Conservation (phyloP, 805 yeast species). For the Kuraishia molischiana region DNA sequence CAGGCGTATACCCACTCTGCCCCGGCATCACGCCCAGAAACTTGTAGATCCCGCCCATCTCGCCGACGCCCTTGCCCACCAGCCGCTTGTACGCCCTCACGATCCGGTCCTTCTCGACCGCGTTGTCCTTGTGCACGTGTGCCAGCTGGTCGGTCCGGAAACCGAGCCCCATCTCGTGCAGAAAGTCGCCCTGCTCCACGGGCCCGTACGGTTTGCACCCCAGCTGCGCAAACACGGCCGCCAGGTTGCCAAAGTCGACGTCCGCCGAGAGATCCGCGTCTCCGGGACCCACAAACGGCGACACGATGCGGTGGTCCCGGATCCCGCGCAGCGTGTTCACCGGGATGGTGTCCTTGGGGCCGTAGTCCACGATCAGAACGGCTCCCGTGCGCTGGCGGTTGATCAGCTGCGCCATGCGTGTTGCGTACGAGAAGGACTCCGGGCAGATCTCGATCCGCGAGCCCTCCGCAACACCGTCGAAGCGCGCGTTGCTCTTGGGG, state of each 20-base stretch:
- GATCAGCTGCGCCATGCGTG: constrained; percentile 39
- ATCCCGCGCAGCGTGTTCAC: constrained; percentile 70
- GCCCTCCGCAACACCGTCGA: constrained; percentile 38
- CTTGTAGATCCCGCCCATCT: constrained; percentile 75
- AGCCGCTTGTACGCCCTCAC: constrained; percentile 50
- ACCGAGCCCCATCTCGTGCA: constrained; percentile 67
- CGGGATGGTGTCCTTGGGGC: constrained; percentile 53
- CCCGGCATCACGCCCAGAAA: constrained; percentile 53
- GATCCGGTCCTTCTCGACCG: constrained; percentile 38
- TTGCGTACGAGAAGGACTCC: constrained; percentile 52
- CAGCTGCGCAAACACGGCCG: constrained; percentile 19
- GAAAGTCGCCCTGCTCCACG: constrained; percentile 70
- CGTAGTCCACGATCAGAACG: constrained; percentile 71
- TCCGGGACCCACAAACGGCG: constrained; percentile 71
- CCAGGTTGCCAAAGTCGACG: constrained; percentile 66
- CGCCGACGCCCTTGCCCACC: constrained; percentile 45
- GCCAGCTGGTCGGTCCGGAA: constrained; percentile 54
- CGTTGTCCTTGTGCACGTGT: constrained; percentile 26
- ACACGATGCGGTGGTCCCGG: constrained; percentile 58
- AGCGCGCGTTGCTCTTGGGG: constrained; percentile 42
- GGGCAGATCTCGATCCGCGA: constrained; percentile 67
- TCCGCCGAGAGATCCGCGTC: constrained; percentile 75
- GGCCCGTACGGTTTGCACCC: constrained; percentile 38
- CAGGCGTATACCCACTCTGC: constrained; percentile 27
- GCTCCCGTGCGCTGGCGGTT: constrained; percentile 38